Base-by-base conservation (phyloP, 768 basidiomycete species). In the Trametes cubensis region DNA sequence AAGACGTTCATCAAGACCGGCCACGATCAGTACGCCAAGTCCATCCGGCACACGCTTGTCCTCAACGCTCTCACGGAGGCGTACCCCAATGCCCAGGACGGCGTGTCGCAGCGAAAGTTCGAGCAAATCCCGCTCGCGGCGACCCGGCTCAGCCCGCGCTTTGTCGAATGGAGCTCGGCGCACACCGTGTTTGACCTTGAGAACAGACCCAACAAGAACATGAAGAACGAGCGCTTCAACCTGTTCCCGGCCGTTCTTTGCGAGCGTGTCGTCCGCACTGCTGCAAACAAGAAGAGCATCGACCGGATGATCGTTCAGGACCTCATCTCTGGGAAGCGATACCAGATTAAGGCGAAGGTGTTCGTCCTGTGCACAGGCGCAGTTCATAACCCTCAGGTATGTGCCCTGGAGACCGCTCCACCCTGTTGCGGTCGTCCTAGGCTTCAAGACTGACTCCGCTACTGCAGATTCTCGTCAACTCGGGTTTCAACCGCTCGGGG, bases 11-110 rank as follows among this genome's bases (percentile, higher is more conserved):
- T 71, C 55, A 66, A 63, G 23, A 69, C 67, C 3, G 56, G 58
- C 34, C 47, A 44, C 6, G 41, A 26, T 14, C 56, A 67, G 47
- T 71, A 70, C 62, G 61, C 63, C 39, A 18, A 58, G 18, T 71
- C 70, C 4, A 69, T 71, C 40, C 69, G 70, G 18, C 70, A 71
- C 59, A 64, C 51, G 34, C 47, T 66, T 40, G 70, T 71, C 21
- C 64, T 71, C 26, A 8, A 47, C 10, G 60, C 55, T 13, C 67
- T 69, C 15, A 40, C 50, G 30, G 54, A 62, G 1, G 49, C 45
- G 5, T 68, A 57, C 57, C 7, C 17, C 17, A 47, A 56, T 10
- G 34, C 2, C 25, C 13, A 28, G 3, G 7, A 3, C 7, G 28
- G 7, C 7, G 28, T 4, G 28, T 4, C 28, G 28, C 4, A 42